A percentile compares a stretch with the other conserved stretches of the same genome.
These are phyloP conservation scores for Phyllosticta capitalensis DNA, from an alignment of 2,329 filamentous ascomycete species.

Conservation along the genomic window DNA sequence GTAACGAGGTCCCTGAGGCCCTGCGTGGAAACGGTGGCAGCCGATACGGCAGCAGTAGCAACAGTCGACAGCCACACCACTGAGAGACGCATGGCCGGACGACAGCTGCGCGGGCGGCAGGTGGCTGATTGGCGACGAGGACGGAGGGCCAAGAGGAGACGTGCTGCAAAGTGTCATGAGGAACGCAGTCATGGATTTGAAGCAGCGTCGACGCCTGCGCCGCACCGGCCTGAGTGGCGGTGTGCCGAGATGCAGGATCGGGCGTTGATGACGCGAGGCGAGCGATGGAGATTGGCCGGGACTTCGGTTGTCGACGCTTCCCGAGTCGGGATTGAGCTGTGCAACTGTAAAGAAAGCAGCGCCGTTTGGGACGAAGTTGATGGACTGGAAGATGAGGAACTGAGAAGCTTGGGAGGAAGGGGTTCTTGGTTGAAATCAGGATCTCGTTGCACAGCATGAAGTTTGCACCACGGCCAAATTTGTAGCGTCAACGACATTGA, in stretches of 20 bases:
- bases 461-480: no score
- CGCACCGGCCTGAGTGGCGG: neutral
- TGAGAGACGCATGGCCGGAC: neutral
- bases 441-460: no score
- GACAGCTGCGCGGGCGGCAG: neutral
- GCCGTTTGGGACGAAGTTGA: no score
- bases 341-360: no score
- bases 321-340: neutral
- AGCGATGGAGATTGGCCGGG: neutral
- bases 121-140: neutral
- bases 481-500: no score
- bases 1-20: conserved; percentile 15
- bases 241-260: neutral
- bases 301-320: neutral
- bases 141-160: neutral
- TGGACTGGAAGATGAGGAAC: neutral
- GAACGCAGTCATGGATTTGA: neutral
- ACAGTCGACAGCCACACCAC: neutral
- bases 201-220: neutral
- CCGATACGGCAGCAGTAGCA: neutral
- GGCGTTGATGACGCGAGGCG: neutral
- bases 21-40: neutral
- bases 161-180: neutral
- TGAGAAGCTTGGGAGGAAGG: no score
- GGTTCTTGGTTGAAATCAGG: no score